Base-by-base conservation (phyloP, 2,329 filamentous ascomycete species). In the Aspergillus viridinutans region DNA sequence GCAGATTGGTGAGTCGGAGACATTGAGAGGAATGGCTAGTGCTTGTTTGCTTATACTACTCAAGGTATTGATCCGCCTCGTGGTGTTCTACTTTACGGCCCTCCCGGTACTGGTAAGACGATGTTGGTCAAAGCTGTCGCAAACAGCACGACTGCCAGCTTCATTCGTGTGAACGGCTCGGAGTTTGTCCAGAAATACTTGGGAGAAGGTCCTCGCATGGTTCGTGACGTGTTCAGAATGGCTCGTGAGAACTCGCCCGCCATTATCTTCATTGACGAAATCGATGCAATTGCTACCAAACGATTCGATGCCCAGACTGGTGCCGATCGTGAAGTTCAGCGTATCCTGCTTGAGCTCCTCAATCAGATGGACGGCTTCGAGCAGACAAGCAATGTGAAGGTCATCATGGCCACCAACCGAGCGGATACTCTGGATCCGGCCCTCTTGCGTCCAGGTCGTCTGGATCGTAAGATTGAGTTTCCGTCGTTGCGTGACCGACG, bases 361-460 rank as follows among this genome's bases (percentile, higher is more conserved):
- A 99, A 99, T 80, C 94, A 99, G 79, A 99, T 99, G 94, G 94
- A 99, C 74, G 94, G 94, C 64, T 99, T 99, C 80, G 94, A 99
- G 76, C 94, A 99, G 78, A 96, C 92, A 0, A 90, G 91, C 74
- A 99, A 99, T 76, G 94, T 99, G 78, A 99, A 99, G 81, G 94
- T 99, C 74, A 99, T 99, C 80, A 99, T 99, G 94, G 94, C 94
- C 65, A 99, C 94, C 65, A 99, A 99, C 81, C 89, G 94, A 74
- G 93, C 94, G 64, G 94, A 97, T 76, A 99, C 94, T 6, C 84
- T 99, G 63, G 94, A 99, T 73, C 94, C 94, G 17, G 94, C 94
- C 45, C 83, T 99, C 60, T 85, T 99, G 60, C 91, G 94, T 68
- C 94, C 94, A 32, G 94, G 94, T 65, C 92, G 94, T 80, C 83